Base-by-base conservation (phyloP, 1,139 yeast genomes). In the Saccharomycopsis crataegensis region DNA sequence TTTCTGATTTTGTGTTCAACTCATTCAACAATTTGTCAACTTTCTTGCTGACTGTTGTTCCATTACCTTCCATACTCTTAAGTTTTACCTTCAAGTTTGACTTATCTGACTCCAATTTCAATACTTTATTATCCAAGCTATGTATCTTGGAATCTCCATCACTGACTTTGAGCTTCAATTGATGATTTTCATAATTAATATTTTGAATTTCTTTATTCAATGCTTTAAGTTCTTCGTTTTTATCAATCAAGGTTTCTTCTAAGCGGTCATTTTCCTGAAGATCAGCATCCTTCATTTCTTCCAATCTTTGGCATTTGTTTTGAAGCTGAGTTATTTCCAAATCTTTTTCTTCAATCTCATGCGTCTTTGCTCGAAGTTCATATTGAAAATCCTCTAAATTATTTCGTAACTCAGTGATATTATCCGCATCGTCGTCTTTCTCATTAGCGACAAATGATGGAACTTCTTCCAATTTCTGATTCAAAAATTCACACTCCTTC, bases 401-500 rank as follows among this genome's bases (percentile, higher is more conserved):
- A 28, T 60, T 48, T 50, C 60, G 58, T 28, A 60, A 47, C 17
- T 28, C 44, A 8, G 36, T n/a, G 28, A 31, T 14, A 31, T 11
- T 8, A 32, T 33, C 16, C 31, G 11, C 14, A 43, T 37, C 43
- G 6, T 44, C 49, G 8, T 38, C 31, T n/a, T 8, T 32, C 31
- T 45, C 45, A 43, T 22, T 43, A 8, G 41, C 3, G 4, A 38
- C 31, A 14, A 56, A 71, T 71, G 3, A 58, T 53, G 3, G 68
- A 61, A n/a, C 74, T 63, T 16, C 61, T 62, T 6, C 63, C 63
- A 50, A 75, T 67, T 45, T 53, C 47, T 31, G 58, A 54, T 32
- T 40, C 12, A 48, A 41, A 28, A 33, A 11, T 3, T 40, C 52
- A 54, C 43, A 51, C 36, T 28, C 49, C 22, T 12, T 42, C 6